Percentiles rank a stretch among this genome's conserved stretches.
Conservation (phyloP, 768 basidiomycete genomes). For the Lactifluus piperatus region DNA sequence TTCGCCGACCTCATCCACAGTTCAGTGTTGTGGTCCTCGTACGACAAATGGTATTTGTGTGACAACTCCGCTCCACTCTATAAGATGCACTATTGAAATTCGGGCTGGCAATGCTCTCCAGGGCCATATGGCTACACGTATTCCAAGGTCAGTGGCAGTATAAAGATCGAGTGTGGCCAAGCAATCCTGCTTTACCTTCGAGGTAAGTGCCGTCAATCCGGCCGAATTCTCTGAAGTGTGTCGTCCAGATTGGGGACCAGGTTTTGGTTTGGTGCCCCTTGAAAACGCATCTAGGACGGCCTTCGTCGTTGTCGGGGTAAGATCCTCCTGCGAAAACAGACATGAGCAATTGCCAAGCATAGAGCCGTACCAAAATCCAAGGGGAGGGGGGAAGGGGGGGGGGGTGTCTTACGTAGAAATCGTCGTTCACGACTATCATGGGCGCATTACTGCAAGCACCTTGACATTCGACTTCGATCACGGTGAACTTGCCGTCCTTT, state of each 20-base stretch:
- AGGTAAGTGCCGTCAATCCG: conserved; percentile 70
- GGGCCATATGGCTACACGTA: conserved; percentile 78
- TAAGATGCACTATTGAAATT: conserved; percentile 52
- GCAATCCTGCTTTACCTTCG: conserved; percentile 46
- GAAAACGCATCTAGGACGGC: conserved; percentile 72
- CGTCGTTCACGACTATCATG: conserved; percentile 93
- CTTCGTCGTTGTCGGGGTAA: conserved; percentile 68
- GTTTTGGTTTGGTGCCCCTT: conserved; percentile 78
- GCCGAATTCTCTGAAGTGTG: conserved; percentile 90
- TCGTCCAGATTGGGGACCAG: conserved; percentile 88
- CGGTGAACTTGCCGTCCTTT: conserved; percentile 91
- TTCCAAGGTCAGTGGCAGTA: background rate
- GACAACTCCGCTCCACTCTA: background rate
- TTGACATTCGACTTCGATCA: conserved; percentile 97
- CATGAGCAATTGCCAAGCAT: conserved; percentile 20
- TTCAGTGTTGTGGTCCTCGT: no score
- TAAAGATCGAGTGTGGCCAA: conserved; percentile 8
- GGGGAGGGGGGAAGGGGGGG: no score
- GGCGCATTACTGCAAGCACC: conserved; percentile 98
- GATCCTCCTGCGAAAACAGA: conserved; percentile 61
- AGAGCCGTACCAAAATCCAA: background rate
- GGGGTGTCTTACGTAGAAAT: conserved; percentile 85
- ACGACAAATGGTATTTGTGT: background rate
- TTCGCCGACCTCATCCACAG: no score
- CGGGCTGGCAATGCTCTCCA: conserved; percentile 78